Percentiles rank a stretch among this genome's conserved stretches.
Evolutionary conservation across 2,329 filamentous ascomycete genomes (phyloP).

Genomic region (Ophiognomonia clavigignenti-juglandacearum): DNA sequence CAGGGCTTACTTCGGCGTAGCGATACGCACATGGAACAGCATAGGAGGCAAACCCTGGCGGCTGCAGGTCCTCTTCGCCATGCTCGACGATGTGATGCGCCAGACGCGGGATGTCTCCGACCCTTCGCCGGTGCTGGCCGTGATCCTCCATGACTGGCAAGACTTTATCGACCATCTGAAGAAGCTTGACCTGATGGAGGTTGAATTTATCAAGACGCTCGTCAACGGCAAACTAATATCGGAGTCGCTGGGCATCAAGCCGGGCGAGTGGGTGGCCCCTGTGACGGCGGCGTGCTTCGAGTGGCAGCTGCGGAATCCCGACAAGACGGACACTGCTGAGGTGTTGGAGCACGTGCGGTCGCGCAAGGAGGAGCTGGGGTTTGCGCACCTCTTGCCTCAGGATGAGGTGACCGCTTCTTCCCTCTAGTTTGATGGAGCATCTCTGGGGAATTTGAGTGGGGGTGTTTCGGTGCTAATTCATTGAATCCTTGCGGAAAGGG

Average conservation of each 20-base stretch:
- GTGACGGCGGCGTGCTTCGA: slow-evolving; percentile 76
- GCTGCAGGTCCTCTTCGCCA: slow-evolving; percentile 62
- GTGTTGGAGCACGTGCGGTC: slow-evolving; percentile 56
- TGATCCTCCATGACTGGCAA: slow-evolving; percentile 46
- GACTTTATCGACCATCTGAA: slow-evolving; percentile 50
- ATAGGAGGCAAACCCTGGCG: slow-evolving; percentile 59
- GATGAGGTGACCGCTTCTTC: too few species aligned
- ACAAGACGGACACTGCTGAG: slow-evolving; percentile 50
- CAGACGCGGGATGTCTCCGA: slow-evolving; percentile 21
- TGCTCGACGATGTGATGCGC: slow-evolving; percentile 57
- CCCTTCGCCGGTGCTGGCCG: not conserved
- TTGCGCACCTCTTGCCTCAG: slow-evolving; percentile 20
- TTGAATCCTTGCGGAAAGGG: too few species aligned
- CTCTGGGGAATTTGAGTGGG: too few species aligned
- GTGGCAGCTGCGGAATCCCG: slow-evolving; percentile 84
- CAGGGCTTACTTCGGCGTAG: slow-evolving; percentile 67
- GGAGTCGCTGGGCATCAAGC: slow-evolving; percentile 61
- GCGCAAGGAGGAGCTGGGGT: slow-evolving; percentile 48
- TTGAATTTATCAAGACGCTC: slow-evolving; percentile 53
- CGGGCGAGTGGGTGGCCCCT: slow-evolving; percentile 78
- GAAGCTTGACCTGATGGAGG: slow-evolving; percentile 52
- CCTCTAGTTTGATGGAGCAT: too few species aligned
- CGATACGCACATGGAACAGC: slow-evolving; percentile 69
- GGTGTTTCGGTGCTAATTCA: too few species aligned
- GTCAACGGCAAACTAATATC: slow-evolving; percentile 73